Evolutionary conservation across 1,284 basidiomycete genomes (phyloP).

Genomic region (Leccinum subrobustum): DNA sequence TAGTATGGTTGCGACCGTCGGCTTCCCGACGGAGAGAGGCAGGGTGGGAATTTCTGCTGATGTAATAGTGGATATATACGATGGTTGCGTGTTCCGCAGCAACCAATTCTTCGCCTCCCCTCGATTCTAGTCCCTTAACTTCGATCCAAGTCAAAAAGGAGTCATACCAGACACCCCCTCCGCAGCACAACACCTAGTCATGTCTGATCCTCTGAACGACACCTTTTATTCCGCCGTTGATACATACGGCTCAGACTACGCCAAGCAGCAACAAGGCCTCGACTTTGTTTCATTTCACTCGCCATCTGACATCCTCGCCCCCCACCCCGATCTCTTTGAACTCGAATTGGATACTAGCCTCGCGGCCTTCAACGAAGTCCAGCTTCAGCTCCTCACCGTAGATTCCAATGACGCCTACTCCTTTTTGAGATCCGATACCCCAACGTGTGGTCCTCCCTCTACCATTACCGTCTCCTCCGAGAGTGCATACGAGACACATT

Average conservation of each 20-base stretch:
- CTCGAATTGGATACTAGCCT: constrained; percentile 73
- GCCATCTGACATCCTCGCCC: constrained; percentile 64
- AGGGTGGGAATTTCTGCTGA: constrained; percentile 34
- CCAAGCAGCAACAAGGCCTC: constrained; percentile 44
- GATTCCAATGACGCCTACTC: constrained; percentile 63
- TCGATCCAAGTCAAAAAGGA: constrained; percentile 17
- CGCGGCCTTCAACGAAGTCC: constrained; percentile 57
- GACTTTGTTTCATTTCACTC: constrained; percentile 70
- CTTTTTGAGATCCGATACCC: constrained; percentile 60
- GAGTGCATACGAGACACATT: constrained; percentile 68
- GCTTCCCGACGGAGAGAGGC: constrained; percentile 21
- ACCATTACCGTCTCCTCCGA: constrained; percentile 77
- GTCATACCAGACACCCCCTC: constrained; percentile 19
- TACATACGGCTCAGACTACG: constrained; percentile 38
- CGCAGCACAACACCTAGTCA: constrained; percentile 30
- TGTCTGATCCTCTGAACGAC: constrained; percentile 34
- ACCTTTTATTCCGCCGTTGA: constrained; percentile 35
- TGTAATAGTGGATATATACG: constrained; percentile 38
- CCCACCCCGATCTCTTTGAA: constrained; percentile 78
- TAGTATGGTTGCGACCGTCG: constrained; percentile 16
- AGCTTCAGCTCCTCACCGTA: constrained; percentile 61
- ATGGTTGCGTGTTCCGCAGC: constrained; percentile 36
- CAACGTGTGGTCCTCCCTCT: constrained; percentile 69
- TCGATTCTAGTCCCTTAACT: background rate
- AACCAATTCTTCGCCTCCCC: constrained; percentile 11